phyloP scores from a whole-genome alignment of 148 eudicot species.

The Rhododendron griersonianum region DNA sequence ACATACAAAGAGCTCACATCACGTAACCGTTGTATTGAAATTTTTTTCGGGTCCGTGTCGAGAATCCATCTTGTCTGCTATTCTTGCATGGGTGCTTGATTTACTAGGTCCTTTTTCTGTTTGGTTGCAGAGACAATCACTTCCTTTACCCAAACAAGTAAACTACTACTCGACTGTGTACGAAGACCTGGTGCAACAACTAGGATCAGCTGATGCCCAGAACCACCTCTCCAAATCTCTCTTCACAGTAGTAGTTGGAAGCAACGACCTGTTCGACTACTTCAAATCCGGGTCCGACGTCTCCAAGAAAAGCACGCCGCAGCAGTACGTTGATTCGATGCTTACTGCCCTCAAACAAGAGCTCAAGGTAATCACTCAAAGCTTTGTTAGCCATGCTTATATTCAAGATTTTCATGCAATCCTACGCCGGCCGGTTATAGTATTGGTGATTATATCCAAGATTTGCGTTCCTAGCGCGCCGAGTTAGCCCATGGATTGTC shows the following conservation, averaged over 20 bases:
- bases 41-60: too few species aligned
- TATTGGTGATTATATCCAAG: not conserved
- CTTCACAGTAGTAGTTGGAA: constrained; percentile 58
- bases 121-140: constrained; percentile 34
- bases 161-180: constrained; percentile 38
- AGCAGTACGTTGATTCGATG: constrained; percentile 53
- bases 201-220: constrained; percentile 34
- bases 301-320: constrained; percentile 31
- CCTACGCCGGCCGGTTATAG: not conserved
- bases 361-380: constrained; percentile 40
- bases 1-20: too few species aligned
- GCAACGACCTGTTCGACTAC: constrained; percentile 64
- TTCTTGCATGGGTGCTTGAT: not conserved
- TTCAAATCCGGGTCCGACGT: constrained; percentile 26
- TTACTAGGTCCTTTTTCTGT: not conserved
- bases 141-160: constrained; percentile 53
- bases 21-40: too few species aligned
- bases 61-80: too few species aligned
- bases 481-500: too few species aligned
- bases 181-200: constrained; percentile 25
- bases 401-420: not conserved
- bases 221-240: constrained; percentile 51
- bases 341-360: constrained; percentile 29
- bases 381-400: not conserved
- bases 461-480: too few species aligned